Evolutionary conservation across 768 basidiomycete species (phyloP).

Genomic region (Leccinum uliginosum): DNA sequence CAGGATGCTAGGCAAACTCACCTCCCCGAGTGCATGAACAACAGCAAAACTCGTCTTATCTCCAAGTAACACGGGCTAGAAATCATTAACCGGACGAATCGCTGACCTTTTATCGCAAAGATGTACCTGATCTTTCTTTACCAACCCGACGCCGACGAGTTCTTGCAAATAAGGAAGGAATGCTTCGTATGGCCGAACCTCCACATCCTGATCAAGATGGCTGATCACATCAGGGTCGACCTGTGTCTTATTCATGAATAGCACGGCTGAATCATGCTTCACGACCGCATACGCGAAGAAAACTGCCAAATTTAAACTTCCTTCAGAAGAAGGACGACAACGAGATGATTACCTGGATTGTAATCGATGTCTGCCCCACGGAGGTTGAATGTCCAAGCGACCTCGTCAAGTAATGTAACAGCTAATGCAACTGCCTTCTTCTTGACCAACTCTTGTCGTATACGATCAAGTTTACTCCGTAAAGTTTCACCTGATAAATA

Average conservation of each 20-base stretch:
- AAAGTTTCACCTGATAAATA: constrained; percentile 49
- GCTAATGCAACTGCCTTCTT: constrained; percentile 58
- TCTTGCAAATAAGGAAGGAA: constrained; percentile 63
- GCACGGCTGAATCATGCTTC: constrained; percentile 46
- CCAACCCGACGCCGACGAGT: constrained; percentile 36
- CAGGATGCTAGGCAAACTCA: constrained; percentile 20
- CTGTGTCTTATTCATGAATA: constrained; percentile 65
- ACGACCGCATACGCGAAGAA: constrained; percentile 92
- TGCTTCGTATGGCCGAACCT: constrained; percentile 63
- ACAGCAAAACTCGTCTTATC: constrained; percentile 79
- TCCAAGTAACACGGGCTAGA: constrained; percentile 71
- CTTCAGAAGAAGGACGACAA: background rate
- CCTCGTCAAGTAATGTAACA: constrained; percentile 88
- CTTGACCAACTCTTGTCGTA: constrained; percentile 65
- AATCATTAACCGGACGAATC: background rate
- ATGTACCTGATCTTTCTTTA: constrained; percentile 31
- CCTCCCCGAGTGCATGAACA: constrained; percentile 73
- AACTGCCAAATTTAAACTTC: constrained; percentile 39
- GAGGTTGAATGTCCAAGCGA: constrained; percentile 92
- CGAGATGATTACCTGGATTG: constrained; percentile 54
- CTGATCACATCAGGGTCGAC: constrained; percentile 36
- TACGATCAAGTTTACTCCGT: constrained; percentile 58
- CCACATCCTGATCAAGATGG: constrained; percentile 56
- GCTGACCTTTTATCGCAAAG: constrained; percentile 4
- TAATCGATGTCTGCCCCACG: constrained; percentile 89